A percentile compares a stretch with the other conserved stretches of the same genome.
Conservation (phyloP, 2,329 filamentous ascomycete genomes). For the Neofusicoccum kwambonambiense region DNA sequence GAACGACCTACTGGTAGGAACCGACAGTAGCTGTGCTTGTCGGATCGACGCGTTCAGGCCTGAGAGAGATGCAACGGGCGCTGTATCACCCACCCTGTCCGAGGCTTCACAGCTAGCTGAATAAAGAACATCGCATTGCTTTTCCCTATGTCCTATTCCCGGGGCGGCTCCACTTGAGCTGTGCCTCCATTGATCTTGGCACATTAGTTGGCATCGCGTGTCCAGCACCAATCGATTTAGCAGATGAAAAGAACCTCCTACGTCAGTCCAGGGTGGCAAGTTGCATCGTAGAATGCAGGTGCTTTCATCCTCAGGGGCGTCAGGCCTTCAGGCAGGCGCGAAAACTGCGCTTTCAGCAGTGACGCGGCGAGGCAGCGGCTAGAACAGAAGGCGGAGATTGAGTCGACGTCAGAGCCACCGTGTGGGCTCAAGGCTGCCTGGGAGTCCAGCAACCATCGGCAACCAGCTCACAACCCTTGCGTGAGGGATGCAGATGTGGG, state of each 20-base stretch:
- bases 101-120: not conserved
- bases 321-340: not conserved
- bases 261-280: too few relatives aligned
- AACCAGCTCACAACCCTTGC: not conserved
- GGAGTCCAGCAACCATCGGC: not conserved
- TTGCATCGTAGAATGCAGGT: not conserved
- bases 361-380: conserved; percentile 9
- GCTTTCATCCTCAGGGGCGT: not conserved
- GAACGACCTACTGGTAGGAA: not conserved
- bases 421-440: not conserved
- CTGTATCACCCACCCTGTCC: not conserved
- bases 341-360: not conserved
- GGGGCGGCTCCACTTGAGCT: not conserved
- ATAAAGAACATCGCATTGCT: not conserved
- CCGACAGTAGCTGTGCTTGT: not conserved
- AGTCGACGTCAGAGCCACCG: not conserved
- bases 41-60: not conserved
- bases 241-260: too few relatives aligned
- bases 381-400: not conserved
- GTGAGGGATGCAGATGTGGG: not conserved
- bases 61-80: too few relatives aligned
- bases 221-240: not conserved
- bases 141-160: not conserved
- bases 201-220: too few relatives aligned
- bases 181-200: not conserved